Base-by-base conservation (phyloP, 2,329 filamentous ascomycete genomes). In the Arthrobotrys sinensis region DNA sequence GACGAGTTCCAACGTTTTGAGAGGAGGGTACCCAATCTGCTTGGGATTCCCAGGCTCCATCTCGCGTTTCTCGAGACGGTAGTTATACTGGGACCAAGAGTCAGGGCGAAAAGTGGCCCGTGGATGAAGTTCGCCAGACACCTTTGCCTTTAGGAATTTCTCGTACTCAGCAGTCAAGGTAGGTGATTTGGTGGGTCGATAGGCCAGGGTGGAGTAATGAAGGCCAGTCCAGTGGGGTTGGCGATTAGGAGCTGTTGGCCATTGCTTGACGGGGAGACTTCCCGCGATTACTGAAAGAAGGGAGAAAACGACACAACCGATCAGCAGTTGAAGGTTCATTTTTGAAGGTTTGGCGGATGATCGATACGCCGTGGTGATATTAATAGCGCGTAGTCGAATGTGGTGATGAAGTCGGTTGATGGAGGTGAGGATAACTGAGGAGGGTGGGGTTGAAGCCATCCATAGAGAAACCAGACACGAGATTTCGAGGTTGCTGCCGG, bases 41-140 rank as follows among this genome's bases (percentile, higher is more conserved):
- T 24, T 43, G 8, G 66, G 38, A 14, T 53, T 50, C 3, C 24
- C 8, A 38, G 14, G 11, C 4, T 64, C 55, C 32, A 36, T 57
- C n/a, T 45, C 34, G 14, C 53, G 71, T 10, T 57, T 63, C 43
- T 66, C 62, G 21, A 71, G 43, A n/a, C 67, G 73, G n/a, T 67
- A 50, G 34, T 71, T 77, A 34, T 66, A 77, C 19, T 63, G 45
- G 0, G 73, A 71, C 73, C 73, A 77, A 12, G 66, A 77, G 36
- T 67, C 60, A 4, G 73, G 73, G 46, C 60, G 65, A 19, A 66
- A 70, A 19, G 66, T 70, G 45, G 50, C 40, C 6, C 21, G 57
- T 24, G 73, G 66, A 21, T n/a, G 52, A 21, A 70, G 32, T 21
- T 62, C 21, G 11, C 66, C 60, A 12, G 66, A 38, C 4, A 60